A percentile compares a stretch with the other conserved stretches of the same genome.
Conservation (phyloP, 179 eudicot species). For the Silene coronaria region DNA sequence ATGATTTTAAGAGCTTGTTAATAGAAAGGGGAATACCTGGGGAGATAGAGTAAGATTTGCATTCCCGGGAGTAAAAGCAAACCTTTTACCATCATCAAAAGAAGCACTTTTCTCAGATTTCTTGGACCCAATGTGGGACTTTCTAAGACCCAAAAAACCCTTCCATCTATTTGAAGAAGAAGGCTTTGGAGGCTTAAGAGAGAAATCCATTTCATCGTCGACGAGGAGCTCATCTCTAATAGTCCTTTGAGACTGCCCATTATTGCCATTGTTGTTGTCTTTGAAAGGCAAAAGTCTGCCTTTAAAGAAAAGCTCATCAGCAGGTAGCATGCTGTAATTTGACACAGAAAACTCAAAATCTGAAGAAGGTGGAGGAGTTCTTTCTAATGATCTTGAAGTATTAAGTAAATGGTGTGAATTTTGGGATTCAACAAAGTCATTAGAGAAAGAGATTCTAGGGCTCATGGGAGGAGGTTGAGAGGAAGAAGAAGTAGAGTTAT, state of each 20-base stretch:
- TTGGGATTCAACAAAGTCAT: conserved; percentile 46
- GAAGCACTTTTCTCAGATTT: conserved; percentile 41
- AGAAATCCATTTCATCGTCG: conserved; percentile 39
- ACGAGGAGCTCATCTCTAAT: conserved; percentile 59
- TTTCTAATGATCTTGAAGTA: conserved; percentile 8
- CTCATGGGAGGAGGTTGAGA: conserved; percentile 32
- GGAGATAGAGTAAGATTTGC: conserved; percentile 29
- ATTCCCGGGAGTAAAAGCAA: conserved; percentile 29
- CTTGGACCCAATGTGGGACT: conserved; percentile 61
- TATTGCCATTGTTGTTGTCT: conserved; percentile 16
- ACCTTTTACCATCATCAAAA: conserved; percentile 29
- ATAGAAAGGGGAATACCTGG: conserved; percentile 28
- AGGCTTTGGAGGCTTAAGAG: conserved; percentile 55
- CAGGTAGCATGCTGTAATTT: conserved; percentile 45
- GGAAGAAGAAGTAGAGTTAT: conserved; percentile 22
- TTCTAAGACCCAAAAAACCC: conserved; percentile 66
- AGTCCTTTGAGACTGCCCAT: conserved; percentile 28
- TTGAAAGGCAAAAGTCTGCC: conserved; percentile 72
- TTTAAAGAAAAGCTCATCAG: conserved; percentile 77
- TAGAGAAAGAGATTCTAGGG: conserved; percentile 67
- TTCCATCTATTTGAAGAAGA: conserved; percentile 53
- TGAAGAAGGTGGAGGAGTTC: conserved; percentile 32
- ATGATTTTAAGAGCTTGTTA: background rate
- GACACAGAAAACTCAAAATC: conserved; percentile 82
- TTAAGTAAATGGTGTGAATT: conserved; percentile 16